A percentile compares a stretch with the other conserved stretches of the same genome.
Conservation (phyloP, 306 rosid species). For the Malus domestica region ASM211411v1 NC_041795.1:7064501-7065000, state of each 20-base stretch:
- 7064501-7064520: no score
- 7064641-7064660: no score
- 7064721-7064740: background rate
- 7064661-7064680: no score
- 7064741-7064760: background rate
- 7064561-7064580: no score
- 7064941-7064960: slow-evolving; percentile 20
- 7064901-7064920: slow-evolving; percentile 34
- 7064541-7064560: no score
- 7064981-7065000: slow-evolving; percentile 29
- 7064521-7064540: no score
- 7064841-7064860: slow-evolving; percentile 36
- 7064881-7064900: slow-evolving; percentile 29
- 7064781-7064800: slow-evolving; percentile 40
- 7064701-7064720: background rate
- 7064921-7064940: slow-evolving; percentile 26
- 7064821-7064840: slow-evolving; percentile 52
- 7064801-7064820: slow-evolving; percentile 36
- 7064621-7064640: no score
- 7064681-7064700: no score
- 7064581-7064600: no score
- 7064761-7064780: slow-evolving; percentile 16
- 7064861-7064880: slow-evolving; percentile 23
- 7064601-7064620: no score
- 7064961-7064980: slow-evolving; percentile 30